Base-by-base conservation (phyloP, 306 rosid genomes). In the Cucurbita argyrosperma region DNA sequence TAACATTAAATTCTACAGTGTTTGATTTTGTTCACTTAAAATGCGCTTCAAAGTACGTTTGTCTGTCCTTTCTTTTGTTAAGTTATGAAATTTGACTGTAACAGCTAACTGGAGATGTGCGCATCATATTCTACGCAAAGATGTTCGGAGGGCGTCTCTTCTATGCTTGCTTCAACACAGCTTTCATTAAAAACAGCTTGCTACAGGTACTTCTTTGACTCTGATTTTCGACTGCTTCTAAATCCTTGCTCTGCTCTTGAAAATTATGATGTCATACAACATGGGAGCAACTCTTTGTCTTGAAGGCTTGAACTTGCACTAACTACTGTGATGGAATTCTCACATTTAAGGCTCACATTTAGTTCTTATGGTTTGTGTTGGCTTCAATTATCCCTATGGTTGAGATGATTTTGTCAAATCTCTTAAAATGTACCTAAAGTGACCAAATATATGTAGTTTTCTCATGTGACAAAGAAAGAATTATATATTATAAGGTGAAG, bases 121-220 rank as follows among this genome's bases (percentile, higher is more conserved):
- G 99, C 11, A 84, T 95, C 69, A 89, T 77, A 82, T 95, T 91
- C 85, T 88, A 91, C 23, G 87, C 90, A 82, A 95, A 95, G 80
- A 87, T 87, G 90, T 83, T 86, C 35, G 97, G 99, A 81, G 92
- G 99, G 42, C 92, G 96, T 47, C 96, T 89, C 76, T 95, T 95
- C 84, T 95, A 91, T 76, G 87, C 95, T 39, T 95, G 99, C 81
- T 95, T 95, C 79, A 95, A 95, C 75, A 87, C 99, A 62, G 83
- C 96, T 74, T 95, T 95, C 84, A 87, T 91, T 72, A 85, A 58
- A 79, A 95, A 87, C 84, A 82, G 99, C 88, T 81, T 95, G 80
- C 80, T 95, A 64, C 96, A 94, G 90, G 97, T 21, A 68, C 59
- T 62, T 77, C 63, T 26, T 75, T 78, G 57, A 55, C 64, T 58